Evolutionary conservation across 2,329 filamentous ascomycete species (phyloP).

Genomic region (Dichotomopilus funicola): DNA sequence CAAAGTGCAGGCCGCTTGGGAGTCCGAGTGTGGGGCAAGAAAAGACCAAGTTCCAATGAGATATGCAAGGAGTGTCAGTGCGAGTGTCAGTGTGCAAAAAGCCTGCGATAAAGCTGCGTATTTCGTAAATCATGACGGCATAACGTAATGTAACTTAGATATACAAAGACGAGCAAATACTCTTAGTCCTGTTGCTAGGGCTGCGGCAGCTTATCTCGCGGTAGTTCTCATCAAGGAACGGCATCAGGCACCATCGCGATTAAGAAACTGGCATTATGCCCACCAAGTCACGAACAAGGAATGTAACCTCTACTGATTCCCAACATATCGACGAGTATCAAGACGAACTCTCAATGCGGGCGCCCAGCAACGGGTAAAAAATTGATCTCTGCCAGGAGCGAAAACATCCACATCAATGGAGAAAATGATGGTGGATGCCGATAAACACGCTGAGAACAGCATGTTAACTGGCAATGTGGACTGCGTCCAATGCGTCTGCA

Average conservation of each 20-base stretch:
- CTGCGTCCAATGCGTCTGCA: too few species aligned
- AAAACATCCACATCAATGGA: conserved; percentile 48
- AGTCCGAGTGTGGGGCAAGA: too few species aligned
- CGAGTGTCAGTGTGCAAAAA: too few species aligned
- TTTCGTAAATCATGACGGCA: too few species aligned
- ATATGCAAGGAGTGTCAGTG: too few species aligned
- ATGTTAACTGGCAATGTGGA: conserved; percentile 20
- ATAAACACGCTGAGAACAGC: conserved; percentile 31
- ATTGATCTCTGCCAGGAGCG: conserved; percentile 48
- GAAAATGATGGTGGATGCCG: conserved; percentile 41
- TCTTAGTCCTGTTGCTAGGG: background rate
- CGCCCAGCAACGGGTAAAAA: conserved; percentile 50
- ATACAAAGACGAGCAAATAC: too few species aligned
- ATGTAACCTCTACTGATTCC: conserved; percentile 57
- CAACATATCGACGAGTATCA: conserved; percentile 46
- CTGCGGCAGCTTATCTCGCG: background rate
- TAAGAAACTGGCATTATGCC: background rate
- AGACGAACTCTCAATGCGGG: conserved; percentile 51
- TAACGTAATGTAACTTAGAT: too few species aligned
- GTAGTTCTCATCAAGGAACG: background rate
- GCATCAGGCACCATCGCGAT: background rate
- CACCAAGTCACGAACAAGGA: background rate
- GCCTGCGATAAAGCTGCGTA: too few species aligned
- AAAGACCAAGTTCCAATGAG: too few species aligned
- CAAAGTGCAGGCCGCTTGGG: too few species aligned